Evolutionary conservation across 1,284 basidiomycete genomes (phyloP).

Genomic region (Macrocystidia cucumis): DNA sequence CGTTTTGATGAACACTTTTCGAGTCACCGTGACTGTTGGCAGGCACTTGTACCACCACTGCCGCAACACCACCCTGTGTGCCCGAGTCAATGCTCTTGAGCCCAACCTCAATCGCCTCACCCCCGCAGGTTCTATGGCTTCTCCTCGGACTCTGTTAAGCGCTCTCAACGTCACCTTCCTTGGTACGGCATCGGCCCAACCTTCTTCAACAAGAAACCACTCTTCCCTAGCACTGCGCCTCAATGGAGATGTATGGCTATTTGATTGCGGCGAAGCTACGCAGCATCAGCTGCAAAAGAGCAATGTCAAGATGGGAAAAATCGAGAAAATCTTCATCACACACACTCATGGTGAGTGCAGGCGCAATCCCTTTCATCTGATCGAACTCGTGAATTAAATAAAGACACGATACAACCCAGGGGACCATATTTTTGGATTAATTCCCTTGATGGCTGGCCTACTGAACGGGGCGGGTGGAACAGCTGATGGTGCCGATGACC

Average conservation of each 20-base stretch:
- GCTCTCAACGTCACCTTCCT: slow-evolving; percentile 56
- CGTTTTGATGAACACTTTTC: no score
- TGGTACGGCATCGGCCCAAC: slow-evolving; percentile 72
- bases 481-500: slow-evolving; percentile 53
- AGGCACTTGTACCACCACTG: no score
- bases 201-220: slow-evolving; percentile 69
- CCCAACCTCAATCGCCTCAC: no score
- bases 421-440: slow-evolving; percentile 81
- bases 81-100: no score
- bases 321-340: slow-evolving; percentile 86
- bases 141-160: not conserved
- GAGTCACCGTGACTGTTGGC: no score
- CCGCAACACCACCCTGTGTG: no score
- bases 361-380: slow-evolving; percentile 2
- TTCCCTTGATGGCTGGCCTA: slow-evolving; percentile 63
- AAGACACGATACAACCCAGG: slow-evolving; percentile 33
- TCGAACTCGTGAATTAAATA: not conserved
- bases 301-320: slow-evolving; percentile 67
- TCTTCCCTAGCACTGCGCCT: slow-evolving; percentile 61
- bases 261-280: slow-evolving; percentile 90
- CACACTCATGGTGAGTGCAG: slow-evolving; percentile 76
- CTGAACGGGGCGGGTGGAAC: slow-evolving; percentile 66
- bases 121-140: not conserved
- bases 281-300: slow-evolving; percentile 75
- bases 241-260: slow-evolving; percentile 68